Base-by-base conservation (phyloP, 208 protist species). In the Crithidia brevicula region DNA sequence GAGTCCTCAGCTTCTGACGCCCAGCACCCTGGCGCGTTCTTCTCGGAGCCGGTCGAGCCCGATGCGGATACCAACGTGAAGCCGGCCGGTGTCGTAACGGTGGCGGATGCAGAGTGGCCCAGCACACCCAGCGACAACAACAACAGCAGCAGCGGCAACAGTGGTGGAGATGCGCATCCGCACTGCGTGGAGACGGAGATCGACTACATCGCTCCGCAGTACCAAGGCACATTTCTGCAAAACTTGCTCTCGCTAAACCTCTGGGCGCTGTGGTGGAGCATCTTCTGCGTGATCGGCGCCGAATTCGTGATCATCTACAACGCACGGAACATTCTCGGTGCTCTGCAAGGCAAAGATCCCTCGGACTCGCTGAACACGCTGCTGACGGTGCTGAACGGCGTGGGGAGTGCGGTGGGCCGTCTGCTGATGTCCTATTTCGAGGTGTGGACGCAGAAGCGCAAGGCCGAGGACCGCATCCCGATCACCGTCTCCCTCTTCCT, bases 121-220 rank as follows among this genome's bases (percentile, higher is more conserved):
- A 22, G 16, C 16, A 22, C 42, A 7, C 13, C 42, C 6, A 47
- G 20, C 22, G 40, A 52, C 20, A 22, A 22, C 38, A 16, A 57
- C 28, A 36, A 18, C 27, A 13, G 34, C 7, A 8, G 3, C 33
- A 33, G 13, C 33, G 7, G 30, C n/a, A 11, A 22, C 22, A 18
- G 4, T 22, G 46, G 18, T 8, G n/a, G n/a, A n/a, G n/a, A n/a
- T n/a, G n/a, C n/a, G n/a, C n/a, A n/a, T n/a, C n/a, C n/a, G n/a
- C n/a, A n/a, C n/a, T n/a, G n/a, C n/a, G 59, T 78, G 30, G 71
- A 62, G 45, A 79, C 70, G 25, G 79, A 88, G 16, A 58, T 86
- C 16, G 84, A 90, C 67, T 90, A 83, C 78, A 69, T 86, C 40
- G 78, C 81, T 2, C 85, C 85, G 27, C 78, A 85, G 71, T 90